Evolutionary conservation across 78 protist species (phyloP).

Genomic region (slime mould (Dictyostelium discoideum)): DNA sequence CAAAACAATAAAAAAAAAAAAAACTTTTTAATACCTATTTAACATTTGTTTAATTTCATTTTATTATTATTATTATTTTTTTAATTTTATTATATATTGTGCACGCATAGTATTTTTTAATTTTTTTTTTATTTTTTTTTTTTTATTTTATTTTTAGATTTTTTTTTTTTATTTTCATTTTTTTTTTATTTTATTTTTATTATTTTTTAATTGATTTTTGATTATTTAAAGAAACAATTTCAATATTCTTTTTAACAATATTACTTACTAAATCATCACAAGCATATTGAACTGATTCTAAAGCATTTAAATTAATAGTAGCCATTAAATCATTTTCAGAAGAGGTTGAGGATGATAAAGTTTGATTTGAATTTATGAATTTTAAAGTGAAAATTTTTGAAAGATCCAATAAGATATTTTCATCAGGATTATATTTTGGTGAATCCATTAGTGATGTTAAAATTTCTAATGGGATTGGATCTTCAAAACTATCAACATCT

Average conservation of each 20-base stretch:
- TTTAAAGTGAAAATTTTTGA: conserved; percentile 33
- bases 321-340: not conserved
- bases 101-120: not conserved
- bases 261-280: conserved; percentile 9
- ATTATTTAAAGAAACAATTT: not conserved
- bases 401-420: conserved; percentile 53
- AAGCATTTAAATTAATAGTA: not conserved
- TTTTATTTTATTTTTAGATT: not conserved
- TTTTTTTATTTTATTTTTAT: not conserved
- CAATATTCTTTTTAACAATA: conserved; percentile 18
- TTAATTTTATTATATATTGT: too few relatives aligned
- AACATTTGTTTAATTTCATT: too few relatives aligned
- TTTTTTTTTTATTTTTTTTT: not conserved
- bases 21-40: too few relatives aligned
- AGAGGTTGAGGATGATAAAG: not conserved
- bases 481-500: conserved; percentile 69
- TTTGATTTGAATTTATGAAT: not conserved
- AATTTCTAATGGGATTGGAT: conserved; percentile 48
- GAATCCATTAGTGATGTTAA: conserved; percentile 17
- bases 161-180: not conserved
- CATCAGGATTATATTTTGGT: conserved; percentile 10
- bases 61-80: too few relatives aligned
- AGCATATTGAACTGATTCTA: not conserved
- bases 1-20: too few relatives aligned
- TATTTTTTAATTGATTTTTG: not conserved